Conservation (phyloP, 805 yeast genomes). For the Priceomyces medius region DNA sequence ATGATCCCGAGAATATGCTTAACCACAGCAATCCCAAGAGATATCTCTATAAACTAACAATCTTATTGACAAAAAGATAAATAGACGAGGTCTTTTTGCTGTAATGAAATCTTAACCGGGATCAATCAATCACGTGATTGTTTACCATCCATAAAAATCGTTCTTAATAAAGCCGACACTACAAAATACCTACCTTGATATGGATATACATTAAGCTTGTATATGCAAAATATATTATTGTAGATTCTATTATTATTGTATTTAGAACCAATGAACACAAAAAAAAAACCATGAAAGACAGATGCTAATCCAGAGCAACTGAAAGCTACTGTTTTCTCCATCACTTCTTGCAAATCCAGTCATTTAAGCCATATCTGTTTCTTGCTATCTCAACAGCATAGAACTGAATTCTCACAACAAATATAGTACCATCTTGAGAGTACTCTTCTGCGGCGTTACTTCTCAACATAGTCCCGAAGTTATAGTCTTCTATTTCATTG, state of each 20-base stretch:
- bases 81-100: neutral
- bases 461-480: conserved; percentile 93
- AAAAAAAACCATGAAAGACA: too few species aligned
- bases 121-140: neutral
- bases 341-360: conserved; percentile 58
- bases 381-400: conserved; percentile 93
- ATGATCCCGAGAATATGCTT: neutral
- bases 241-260: too few species aligned
- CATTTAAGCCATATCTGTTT: conserved; percentile 86
- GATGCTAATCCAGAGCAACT: too few species aligned
- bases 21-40: neutral
- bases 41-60: neutral
- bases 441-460: conserved; percentile 70
- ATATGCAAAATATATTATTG: too few species aligned
- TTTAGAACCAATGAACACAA: too few species aligned
- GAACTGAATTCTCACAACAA: conserved; percentile 90
- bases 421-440: conserved; percentile 78
- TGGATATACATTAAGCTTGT: too few species aligned
- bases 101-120: neutral
- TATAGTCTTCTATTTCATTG: conserved; percentile 86
- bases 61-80: too few species aligned
- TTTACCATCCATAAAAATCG: too few species aligned
- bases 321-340: neutral
- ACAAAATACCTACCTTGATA: too few species aligned
- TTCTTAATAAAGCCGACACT: too few species aligned